phyloP scores from a whole-genome alignment of 768 basidiomycete species.

The Pleurotus djamor region DNA sequence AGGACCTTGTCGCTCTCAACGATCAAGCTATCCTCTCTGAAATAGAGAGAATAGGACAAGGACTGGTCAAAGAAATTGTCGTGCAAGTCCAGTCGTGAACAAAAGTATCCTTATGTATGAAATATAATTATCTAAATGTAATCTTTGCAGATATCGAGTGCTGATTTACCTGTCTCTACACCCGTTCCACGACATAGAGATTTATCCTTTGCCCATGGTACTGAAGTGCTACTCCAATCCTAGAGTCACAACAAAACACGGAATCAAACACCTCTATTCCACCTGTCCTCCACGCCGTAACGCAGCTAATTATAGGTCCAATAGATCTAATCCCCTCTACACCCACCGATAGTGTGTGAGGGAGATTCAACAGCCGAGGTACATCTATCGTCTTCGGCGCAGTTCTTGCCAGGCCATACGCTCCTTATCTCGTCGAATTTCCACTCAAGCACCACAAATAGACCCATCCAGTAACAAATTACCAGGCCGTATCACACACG shows the following conservation, averaged over 20 bases:
- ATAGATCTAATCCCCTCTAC: too few species aligned
- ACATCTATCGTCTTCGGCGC: too few species aligned
- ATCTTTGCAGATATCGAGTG: background rate
- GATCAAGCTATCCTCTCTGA: conserved; percentile 66
- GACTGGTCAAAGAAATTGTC: conserved; percentile 54
- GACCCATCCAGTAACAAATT: conserved; percentile 5
- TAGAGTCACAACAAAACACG: too few species aligned
- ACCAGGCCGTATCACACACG: background rate
- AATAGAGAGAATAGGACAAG: conserved; percentile 72
- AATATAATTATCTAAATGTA: background rate
- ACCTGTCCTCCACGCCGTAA: too few species aligned
- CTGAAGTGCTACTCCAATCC: too few species aligned
- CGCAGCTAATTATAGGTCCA: too few species aligned
- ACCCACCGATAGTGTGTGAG: too few species aligned
- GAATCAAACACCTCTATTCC: too few species aligned
- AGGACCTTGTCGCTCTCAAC: conserved; percentile 65
- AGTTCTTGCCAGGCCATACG: background rate
- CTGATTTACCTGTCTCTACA: background rate
- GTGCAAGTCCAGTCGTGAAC: conserved; percentile 16
- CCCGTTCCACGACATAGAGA: too few species aligned
- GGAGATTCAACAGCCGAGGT: too few species aligned
- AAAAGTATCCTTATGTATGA: background rate
- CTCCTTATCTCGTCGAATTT: background rate
- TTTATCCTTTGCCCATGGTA: too few species aligned
- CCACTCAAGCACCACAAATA: conserved; percentile 4